A percentile compares a stretch with the other conserved stretches of the same genome.
These are phyloP conservation scores for Xylaria cubensis DNA, from an alignment of 495 filamentous ascomycete species.

Conservation along the genomic window DNA sequence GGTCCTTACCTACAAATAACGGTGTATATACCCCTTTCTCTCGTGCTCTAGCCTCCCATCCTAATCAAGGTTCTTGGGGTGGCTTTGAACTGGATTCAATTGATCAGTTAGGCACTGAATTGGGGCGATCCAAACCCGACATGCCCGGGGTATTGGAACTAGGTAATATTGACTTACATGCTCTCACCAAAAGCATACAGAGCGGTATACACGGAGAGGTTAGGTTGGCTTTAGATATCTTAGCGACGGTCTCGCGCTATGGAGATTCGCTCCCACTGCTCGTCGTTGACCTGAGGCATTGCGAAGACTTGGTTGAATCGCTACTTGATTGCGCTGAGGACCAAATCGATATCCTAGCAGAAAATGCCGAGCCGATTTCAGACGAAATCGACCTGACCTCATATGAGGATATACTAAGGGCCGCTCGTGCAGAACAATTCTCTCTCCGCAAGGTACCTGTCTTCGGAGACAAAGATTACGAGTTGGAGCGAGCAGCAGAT, in stretches of 20 bases:
- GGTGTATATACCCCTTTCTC: constrained; percentile 69
- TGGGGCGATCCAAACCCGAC: constrained; percentile 69
- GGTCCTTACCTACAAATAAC: constrained; percentile 44
- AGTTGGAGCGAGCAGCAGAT: constrained; percentile 86
- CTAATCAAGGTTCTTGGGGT: constrained; percentile 55
- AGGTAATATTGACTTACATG: constrained; percentile 86
- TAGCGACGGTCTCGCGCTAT: constrained; percentile 74
- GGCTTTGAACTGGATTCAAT: constrained; percentile 69
- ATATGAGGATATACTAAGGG: constrained; percentile 87
- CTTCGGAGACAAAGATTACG: constrained; percentile 80
- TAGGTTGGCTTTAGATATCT: constrained; percentile 82
- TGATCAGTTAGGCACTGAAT: constrained; percentile 65
- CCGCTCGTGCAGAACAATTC: constrained; percentile 73
- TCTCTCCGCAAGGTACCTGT: constrained; percentile 70
- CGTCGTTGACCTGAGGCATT: constrained; percentile 65
- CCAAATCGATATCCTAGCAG: constrained; percentile 77
- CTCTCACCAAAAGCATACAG: constrained; percentile 90
- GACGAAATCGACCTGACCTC: constrained; percentile 79
- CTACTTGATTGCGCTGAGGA: constrained; percentile 90
- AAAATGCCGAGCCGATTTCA: constrained; percentile 81
- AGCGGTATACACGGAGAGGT: constrained; percentile 90
- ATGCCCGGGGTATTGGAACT: constrained; percentile 79
- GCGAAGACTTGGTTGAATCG: constrained; percentile 87
- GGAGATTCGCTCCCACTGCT: constrained; percentile 59
- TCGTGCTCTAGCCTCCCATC: constrained; percentile 53